Conservation (phyloP, 2,329 filamentous ascomycete species). For the Pseudogymnoascus destructans region DNA sequence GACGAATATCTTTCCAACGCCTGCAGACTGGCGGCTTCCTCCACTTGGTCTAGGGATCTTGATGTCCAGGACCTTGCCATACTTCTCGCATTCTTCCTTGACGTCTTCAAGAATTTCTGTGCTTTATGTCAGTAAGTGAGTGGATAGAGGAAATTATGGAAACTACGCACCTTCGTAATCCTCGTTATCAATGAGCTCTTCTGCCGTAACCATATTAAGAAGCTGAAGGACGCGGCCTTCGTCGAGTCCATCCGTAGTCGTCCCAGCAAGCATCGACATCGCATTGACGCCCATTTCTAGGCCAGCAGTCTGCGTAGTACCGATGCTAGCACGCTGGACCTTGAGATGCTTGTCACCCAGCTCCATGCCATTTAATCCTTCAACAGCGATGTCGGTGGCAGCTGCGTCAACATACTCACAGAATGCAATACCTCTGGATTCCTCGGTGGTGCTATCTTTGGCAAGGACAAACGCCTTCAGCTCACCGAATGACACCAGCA, state of each 20-base stretch:
- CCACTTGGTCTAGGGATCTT: conserved; percentile 84
- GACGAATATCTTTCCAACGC: conserved; percentile 95
- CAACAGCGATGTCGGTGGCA: conserved; percentile 72
- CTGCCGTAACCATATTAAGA: conserved; percentile 95
- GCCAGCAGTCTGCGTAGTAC: conserved; percentile 81
- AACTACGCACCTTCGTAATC: conserved; percentile 72
- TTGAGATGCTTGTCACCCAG: conserved; percentile 77
- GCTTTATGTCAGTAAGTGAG: conserved; percentile 26
- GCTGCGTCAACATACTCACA: conserved; percentile 77
- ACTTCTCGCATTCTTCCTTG: conserved; percentile 84
- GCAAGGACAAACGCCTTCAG: conserved; percentile 85
- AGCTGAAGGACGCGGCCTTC: conserved; percentile 77
- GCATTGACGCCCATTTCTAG: conserved; percentile 94
- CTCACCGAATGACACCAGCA: conserved; percentile 81
- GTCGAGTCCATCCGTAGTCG: conserved; percentile 65
- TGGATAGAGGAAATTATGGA: conserved; percentile 11
- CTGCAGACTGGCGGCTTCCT: conserved; percentile 69
- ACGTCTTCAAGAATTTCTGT: conserved; percentile 95
- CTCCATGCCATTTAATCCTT: conserved; percentile 86
- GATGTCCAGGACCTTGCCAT: conserved; percentile 69
- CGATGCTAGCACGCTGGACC: conserved; percentile 80
- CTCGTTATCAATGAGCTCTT: conserved; percentile 85
- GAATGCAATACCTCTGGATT: conserved; percentile 89
- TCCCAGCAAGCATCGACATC: conserved; percentile 94
- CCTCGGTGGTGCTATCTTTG: conserved; percentile 72